A percentile compares a stretch with the other conserved stretches of the same genome.
These are phyloP conservation scores for Cutaneotrichosporon sp. DNA, from an alignment of 1,284 basidiomycete genomes.

Conservation along the genomic window DNA sequence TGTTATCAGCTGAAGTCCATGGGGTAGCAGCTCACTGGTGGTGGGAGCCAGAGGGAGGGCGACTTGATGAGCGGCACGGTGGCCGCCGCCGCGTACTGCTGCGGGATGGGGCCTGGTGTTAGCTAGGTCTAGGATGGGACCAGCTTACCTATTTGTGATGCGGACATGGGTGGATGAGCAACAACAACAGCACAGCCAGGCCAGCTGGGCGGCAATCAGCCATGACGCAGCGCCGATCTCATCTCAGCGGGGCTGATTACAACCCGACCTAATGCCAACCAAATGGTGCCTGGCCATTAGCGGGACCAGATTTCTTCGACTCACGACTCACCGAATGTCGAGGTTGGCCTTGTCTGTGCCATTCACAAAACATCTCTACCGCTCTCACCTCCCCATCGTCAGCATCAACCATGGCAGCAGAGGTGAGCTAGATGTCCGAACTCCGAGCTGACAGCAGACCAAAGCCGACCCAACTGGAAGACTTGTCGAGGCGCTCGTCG, in stretches of 20 bases:
- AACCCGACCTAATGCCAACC: not conserved
- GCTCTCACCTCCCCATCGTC: no score
- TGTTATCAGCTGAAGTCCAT: conserved; percentile 49
- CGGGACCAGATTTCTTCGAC: conserved; percentile 10
- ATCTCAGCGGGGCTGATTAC: not conserved
- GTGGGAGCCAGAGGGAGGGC: conserved; percentile 81
- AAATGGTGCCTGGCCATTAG: not conserved
- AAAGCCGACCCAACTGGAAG: conserved; percentile 41
- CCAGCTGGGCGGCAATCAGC: not conserved
- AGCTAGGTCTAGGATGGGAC: not conserved
- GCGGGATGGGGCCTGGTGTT: conserved; percentile 45
- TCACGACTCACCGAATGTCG: not conserved
- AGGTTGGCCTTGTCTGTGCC: not conserved
- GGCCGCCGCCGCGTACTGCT: conserved; percentile 72
- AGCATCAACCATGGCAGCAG: conserved; percentile 1
- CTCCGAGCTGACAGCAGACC: conserved; percentile 1
- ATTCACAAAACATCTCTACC: not conserved
- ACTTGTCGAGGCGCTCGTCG: conserved; percentile 65
- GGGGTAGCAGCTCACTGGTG: conserved; percentile 66
- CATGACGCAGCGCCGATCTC: not conserved
- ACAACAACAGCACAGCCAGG: not conserved
- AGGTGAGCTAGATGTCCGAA: not conserved
- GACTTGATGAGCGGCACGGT: conserved; percentile 85
- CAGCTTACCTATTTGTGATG: conserved; percentile 27
- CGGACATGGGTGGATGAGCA: not conserved